phyloP scores from a whole-genome alignment of 2,329 filamentous ascomycete genomes.

The Phaeomoniella chlamydospora region DNA sequence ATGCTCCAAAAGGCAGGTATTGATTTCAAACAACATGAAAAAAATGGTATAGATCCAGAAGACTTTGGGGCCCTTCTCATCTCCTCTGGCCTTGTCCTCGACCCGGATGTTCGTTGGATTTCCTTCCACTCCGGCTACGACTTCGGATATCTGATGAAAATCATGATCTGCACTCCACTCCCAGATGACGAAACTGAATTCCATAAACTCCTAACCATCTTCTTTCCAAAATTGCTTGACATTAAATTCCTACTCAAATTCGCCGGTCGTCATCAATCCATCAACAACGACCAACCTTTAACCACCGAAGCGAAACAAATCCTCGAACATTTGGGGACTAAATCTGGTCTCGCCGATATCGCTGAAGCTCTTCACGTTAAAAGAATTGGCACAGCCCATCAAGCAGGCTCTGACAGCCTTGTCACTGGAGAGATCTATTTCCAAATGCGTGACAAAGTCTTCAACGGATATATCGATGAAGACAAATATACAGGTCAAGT shows the following conservation, averaged over 20 bases:
- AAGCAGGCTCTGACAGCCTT: constrained; percentile 85
- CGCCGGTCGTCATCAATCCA: constrained; percentile 56
- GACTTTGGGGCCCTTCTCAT: constrained; percentile 84
- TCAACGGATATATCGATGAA: constrained; percentile 64
- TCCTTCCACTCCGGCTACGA: constrained; percentile 97
- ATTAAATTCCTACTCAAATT: constrained; percentile 96
- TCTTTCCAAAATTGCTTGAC: constrained; percentile 87
- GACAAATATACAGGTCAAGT: constrained; percentile 75
- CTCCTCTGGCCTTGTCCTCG: constrained; percentile 78
- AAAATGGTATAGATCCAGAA: constrained; percentile 78
- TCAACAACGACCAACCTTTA: constrained; percentile 48
- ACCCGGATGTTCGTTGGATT: constrained; percentile 85
- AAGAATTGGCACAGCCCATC: constrained; percentile 74
- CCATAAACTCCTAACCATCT: constrained; percentile 74
- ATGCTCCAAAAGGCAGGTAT: constrained; percentile 85
- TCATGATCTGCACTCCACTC: constrained; percentile 68
- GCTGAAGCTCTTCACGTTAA: constrained; percentile 87
- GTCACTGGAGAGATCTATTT: constrained; percentile 93
- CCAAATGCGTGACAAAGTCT: constrained; percentile 78
- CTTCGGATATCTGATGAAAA: constrained; percentile 92
- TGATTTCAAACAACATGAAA: constrained; percentile 70
- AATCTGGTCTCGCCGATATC: constrained; percentile 84
- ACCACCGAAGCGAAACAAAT: constrained; percentile 57
- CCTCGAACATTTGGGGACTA: constrained; percentile 72
- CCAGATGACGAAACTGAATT: constrained; percentile 86